Base-by-base conservation (phyloP, 1,284 basidiomycete species). In the Sphaerobolus stellatus region DNA sequence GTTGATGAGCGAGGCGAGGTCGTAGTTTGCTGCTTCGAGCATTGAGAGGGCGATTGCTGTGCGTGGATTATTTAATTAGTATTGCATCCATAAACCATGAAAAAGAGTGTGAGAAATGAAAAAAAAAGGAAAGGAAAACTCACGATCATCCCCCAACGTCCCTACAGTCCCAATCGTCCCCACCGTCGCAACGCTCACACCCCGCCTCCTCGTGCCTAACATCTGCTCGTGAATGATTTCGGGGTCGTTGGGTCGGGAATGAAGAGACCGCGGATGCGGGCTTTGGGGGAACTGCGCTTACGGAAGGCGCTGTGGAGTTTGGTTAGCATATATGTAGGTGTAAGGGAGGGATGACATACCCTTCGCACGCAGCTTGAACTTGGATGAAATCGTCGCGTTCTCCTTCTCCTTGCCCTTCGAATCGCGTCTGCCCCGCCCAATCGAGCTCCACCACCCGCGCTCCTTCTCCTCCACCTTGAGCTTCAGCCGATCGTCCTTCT, bases 1-100 rank as follows among this genome's bases (percentile, higher is more conserved):
- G 59, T 84, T 87, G 67, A 92, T 88, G 13, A 92, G 72, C 47
- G 81, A 80, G 0, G 86, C 89, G 2, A 92, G 75, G 43, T 91
- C 89, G 51, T 88, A 82, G 0, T 88, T 90, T 0, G 84, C 89
- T 0, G 84, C 86, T 56, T 86, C 85, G 20, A 91, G 68, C 20
- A 89, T 78, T 0, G 82, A 86, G 1, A 90, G 64, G n/a, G 81
- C 80, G 55, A 78, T 13, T 4, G 27, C 88, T 83, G 27, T 62
- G 58, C 59, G n/a, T n/a, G 11, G 14, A 7, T 29, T 34, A 14
- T 7, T 14, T 9, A 13, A 48, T 11, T 22, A 16, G 25, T 14
- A 29, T 25, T 20, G 31, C 5, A 48, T 29, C 27, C n/a, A 29
- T 29, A 9, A 30, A 13, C 20, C 20, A 48, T 29, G 33, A 22